phyloP scores from a whole-genome alignment of 2,329 filamentous ascomycete genomes.

The Onygena corvina region DNA sequence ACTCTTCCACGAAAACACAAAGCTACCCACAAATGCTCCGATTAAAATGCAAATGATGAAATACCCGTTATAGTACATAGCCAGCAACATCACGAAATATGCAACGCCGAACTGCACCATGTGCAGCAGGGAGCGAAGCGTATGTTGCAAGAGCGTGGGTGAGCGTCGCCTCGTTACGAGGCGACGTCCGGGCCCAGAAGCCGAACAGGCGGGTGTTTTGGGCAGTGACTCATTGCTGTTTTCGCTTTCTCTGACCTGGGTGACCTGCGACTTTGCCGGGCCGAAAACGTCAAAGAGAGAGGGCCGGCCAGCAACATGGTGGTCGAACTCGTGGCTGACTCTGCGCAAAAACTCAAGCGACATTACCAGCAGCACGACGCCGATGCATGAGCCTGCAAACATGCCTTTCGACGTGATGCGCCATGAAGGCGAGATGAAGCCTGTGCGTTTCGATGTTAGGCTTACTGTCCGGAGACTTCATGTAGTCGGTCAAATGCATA shows the following conservation, averaged over 20 bases:
- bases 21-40: slow-evolving; percentile 59
- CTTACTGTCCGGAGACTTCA: not conserved
- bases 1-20: slow-evolving; percentile 60
- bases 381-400: slow-evolving; percentile 72
- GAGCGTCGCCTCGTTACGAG: slow-evolving; percentile 26
- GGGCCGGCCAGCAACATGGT: slow-evolving; percentile 46
- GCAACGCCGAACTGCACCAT: slow-evolving; percentile 61
- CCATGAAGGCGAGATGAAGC: slow-evolving; percentile 61
- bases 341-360: slow-evolving; percentile 61
- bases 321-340: slow-evolving; percentile 59
- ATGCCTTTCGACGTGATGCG: slow-evolving; percentile 55
- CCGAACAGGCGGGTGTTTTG: not conserved
- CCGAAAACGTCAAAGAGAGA: slow-evolving; percentile 23
- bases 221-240: not conserved
- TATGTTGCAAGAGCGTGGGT: slow-evolving; percentile 54
- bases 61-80: slow-evolving; percentile 59
- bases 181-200: not conserved
- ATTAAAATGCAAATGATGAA: slow-evolving; percentile 72
- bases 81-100: slow-evolving; percentile 63
- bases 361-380: slow-evolving; percentile 61
- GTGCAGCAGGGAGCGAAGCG: slow-evolving; percentile 54
- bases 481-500: not conserved
- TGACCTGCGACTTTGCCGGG: not conserved
- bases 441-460: slow-evolving; percentile 18
- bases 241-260: not conserved